Conservation (phyloP, 2,329 filamentous ascomycete species). For the Colletotrichum sp. region DNA sequence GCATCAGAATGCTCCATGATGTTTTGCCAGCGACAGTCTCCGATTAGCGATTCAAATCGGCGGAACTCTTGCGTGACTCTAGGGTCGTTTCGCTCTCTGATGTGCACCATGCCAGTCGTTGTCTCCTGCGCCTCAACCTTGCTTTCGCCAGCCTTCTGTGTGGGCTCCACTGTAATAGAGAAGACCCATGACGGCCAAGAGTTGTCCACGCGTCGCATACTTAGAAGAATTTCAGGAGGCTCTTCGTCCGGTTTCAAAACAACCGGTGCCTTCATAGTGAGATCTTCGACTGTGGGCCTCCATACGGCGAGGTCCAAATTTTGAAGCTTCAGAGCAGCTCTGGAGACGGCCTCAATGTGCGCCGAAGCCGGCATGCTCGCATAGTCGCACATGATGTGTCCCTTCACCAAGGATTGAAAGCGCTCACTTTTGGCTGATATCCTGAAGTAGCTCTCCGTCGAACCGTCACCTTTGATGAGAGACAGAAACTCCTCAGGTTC, state of each 20-base stretch:
- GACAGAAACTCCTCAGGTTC: neutral
- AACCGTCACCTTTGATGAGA: neutral
- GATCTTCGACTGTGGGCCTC: neutral
- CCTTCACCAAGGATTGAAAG: neutral
- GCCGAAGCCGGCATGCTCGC: conserved; percentile 2
- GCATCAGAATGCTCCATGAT: neutral
- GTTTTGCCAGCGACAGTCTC: neutral
- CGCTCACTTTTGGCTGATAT: neutral
- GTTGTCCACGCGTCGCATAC: neutral
- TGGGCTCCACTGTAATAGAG: neutral
- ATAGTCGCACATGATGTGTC: neutral
- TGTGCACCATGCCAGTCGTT: neutral
- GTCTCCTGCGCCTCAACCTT: neutral
- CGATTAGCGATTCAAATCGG: neutral
- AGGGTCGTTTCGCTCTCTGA: neutral
- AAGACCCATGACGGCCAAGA: neutral
- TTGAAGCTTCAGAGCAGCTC: neutral
- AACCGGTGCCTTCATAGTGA: neutral
- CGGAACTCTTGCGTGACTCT: neutral
- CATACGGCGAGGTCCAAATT: neutral
- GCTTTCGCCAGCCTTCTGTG: too few relatives aligned
- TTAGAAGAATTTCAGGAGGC: neutral
- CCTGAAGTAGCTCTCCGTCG: neutral
- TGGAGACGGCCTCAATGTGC: neutral
- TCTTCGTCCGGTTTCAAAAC: neutral